Evolutionary conservation across 2,329 filamentous ascomycete genomes (phyloP).

Genomic region (Aphanocladium album): DNA sequence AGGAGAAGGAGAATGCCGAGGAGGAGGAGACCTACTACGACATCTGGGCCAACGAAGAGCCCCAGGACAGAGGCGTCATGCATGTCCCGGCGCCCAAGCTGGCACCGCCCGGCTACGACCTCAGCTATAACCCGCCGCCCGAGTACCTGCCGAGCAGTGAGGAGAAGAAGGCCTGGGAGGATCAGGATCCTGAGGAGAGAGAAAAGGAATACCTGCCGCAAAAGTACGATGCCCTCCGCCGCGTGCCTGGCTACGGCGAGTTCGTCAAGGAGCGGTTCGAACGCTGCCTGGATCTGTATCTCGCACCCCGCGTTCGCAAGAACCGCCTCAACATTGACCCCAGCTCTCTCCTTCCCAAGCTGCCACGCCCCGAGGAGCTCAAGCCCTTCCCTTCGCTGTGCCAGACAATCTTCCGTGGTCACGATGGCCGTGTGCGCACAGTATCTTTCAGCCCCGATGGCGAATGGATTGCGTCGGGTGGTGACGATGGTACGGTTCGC

Average conservation of each 20-base stretch:
- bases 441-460: conserved; percentile 82
- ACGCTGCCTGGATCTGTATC: conserved; percentile 88
- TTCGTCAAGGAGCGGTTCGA: conserved; percentile 97
- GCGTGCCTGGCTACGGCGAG: conserved; percentile 83
- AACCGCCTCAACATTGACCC: conserved; percentile 97
- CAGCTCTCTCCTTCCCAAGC: conserved; percentile 82
- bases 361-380: conserved; percentile 88
- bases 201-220: conserved; percentile 84
- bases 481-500: conserved; percentile 87
- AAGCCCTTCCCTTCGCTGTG: conserved; percentile 92
- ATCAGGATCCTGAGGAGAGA: conserved; percentile 81
- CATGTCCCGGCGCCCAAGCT: conserved; percentile 92
- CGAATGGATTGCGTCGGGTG: conserved; percentile 82
- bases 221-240: conserved; percentile 76
- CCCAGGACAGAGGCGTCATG: conserved; percentile 81
- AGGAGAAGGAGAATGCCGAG: conserved; percentile 62
- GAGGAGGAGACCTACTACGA: conserved; percentile 75
- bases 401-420: conserved; percentile 80
- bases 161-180: conserved; percentile 81
- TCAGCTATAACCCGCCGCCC: conserved; percentile 92
- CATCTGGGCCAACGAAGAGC: conserved; percentile 89
- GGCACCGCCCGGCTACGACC: conserved; percentile 86
- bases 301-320: conserved; percentile 85
- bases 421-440: conserved; percentile 81
- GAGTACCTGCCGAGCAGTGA: conserved; percentile 87